A percentile compares a stretch with the other conserved stretches of the same genome.
These are phyloP conservation scores for Pseudogymnoascus sp. DNA, from an alignment of 2,329 filamentous ascomycete species.

Conservation along the genomic window DNA sequence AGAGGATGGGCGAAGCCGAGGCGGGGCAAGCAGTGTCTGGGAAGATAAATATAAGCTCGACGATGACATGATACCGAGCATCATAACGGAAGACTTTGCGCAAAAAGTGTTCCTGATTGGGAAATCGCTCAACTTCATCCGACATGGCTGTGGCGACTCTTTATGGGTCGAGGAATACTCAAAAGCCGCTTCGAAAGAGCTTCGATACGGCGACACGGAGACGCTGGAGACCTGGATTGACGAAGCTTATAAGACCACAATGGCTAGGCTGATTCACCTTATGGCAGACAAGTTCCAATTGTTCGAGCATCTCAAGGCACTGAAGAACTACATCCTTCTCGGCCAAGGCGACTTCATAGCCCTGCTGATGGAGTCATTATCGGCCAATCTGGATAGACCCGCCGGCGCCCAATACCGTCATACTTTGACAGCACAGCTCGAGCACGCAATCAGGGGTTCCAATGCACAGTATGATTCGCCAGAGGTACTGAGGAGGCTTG, in stretches of 20 bases:
- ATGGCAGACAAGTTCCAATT: constrained; percentile 95
- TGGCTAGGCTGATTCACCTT: constrained; percentile 86
- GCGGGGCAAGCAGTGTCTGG: constrained; percentile 84
- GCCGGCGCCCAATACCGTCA: constrained; percentile 97
- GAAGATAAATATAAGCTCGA: constrained; percentile 93
- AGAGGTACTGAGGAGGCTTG: constrained; percentile 83
- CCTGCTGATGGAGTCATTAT: constrained; percentile 90
- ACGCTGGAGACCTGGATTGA: constrained; percentile 91
- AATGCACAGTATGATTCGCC: constrained; percentile 94
- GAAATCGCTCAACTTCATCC: constrained; percentile 96
- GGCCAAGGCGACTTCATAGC: constrained; percentile 97
- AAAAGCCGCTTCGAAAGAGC: constrained; percentile 83
- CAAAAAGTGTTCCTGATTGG: constrained; percentile 96
- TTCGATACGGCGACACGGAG: constrained; percentile 87
- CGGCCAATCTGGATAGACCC: constrained; percentile 85
- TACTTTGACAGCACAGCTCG: constrained; percentile 92
- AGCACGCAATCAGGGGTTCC: constrained; percentile 93
- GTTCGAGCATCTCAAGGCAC: constrained; percentile 81
- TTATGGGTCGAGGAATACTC: constrained; percentile 95
- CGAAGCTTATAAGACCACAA: constrained; percentile 95
- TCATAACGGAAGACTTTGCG: constrained; percentile 88
- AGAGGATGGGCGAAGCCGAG: constrained; percentile 45
- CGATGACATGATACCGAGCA: constrained; percentile 81
- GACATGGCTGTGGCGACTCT: constrained; percentile 88
- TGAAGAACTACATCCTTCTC: constrained; percentile 91